Evolutionary conservation across 768 basidiomycete genomes (phyloP), one percentile per base, ranked within the genome.

Genomic region (Hypholoma sublateritium): DNA sequence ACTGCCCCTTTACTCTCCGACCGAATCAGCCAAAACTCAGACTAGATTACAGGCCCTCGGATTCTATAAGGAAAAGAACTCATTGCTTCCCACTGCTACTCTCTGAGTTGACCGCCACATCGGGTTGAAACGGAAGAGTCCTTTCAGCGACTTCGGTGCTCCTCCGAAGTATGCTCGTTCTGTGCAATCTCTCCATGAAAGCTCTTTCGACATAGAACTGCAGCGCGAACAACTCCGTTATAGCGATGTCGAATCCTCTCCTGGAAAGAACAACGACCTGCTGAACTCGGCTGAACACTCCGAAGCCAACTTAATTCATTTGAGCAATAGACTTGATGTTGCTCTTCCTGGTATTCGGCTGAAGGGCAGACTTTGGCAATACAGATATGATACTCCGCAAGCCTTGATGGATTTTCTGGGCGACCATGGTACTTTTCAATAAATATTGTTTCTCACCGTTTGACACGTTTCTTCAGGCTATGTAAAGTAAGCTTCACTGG

Each of bases 301-400:
- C 13, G 17, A 37, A 9, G 53, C 52, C 21, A 72, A 73, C 11
- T 66, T 80, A 47, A 64, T 62, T 5, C 53, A 56, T 5, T 61
- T 82, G 28, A 63, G 80, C 13, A 62, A 73, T 14, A 70, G 67
- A 36, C 68, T 85, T 12, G 78, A 80, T 39, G 37, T 47, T 34
- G 58, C 78, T 50, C 66, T 84, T 47, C 81, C 82, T 39, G 82
- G 82, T 6, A 76, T 80, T 25, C 72, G 80, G 34, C 70, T 83
- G 17, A 72, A 73, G 54, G 74, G 77, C 52, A 74, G 78, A 47
- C 72, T 82, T 17, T 55, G 48, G 45, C 60, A 60, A 24, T 56
- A 77, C 22, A 53, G 65, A 2, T 37, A 66, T 21, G 50, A 69
- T 11, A 72, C 72, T 16, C 75, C 80, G 58, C 81, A 84, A 65